Conservation (phyloP, 2,329 filamentous ascomycete genomes). For the Paecilomyces dactylethromorphus region DNA sequence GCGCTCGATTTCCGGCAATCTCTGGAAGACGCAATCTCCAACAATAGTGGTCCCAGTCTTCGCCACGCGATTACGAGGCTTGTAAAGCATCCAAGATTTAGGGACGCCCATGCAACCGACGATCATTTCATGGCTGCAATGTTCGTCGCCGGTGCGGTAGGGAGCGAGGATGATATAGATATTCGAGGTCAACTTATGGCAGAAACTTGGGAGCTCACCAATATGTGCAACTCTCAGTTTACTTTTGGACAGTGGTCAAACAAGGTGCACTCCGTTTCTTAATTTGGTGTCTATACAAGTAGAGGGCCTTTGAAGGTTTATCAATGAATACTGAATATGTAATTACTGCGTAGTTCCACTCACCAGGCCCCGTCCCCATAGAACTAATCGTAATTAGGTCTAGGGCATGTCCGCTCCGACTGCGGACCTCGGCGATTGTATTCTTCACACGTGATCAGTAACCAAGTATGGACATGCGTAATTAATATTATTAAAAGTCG, state of each 20-base stretch:
- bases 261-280: too few species aligned
- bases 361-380: too few species aligned
- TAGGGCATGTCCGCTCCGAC: neutral
- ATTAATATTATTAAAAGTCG: too few species aligned
- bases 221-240: conserved; percentile 59
- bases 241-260: too few species aligned
- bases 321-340: too few species aligned
- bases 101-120: conserved; percentile 63
- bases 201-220: conserved; percentile 61
- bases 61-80: conserved; percentile 52
- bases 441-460: conserved; percentile 1
- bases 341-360: neutral
- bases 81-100: conserved; percentile 62
- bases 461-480: neutral
- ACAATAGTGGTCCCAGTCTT: conserved; percentile 49
- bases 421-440: neutral
- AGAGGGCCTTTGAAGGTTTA: conserved; percentile 25
- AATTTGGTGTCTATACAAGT: too few species aligned
- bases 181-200: conserved; percentile 43
- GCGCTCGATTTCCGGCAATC: conserved; percentile 61
- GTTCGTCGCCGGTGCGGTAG: conserved; percentile 55
- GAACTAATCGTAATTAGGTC: neutral
- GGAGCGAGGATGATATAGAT: conserved; percentile 43
- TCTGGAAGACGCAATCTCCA: conserved; percentile 53
- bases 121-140: conserved; percentile 63